Evolutionary conservation across 2,329 filamentous ascomycete species (phyloP), one percentile per base, ranked within the genome.

Genomic region (Knoxdaviesia proteae): DNA sequence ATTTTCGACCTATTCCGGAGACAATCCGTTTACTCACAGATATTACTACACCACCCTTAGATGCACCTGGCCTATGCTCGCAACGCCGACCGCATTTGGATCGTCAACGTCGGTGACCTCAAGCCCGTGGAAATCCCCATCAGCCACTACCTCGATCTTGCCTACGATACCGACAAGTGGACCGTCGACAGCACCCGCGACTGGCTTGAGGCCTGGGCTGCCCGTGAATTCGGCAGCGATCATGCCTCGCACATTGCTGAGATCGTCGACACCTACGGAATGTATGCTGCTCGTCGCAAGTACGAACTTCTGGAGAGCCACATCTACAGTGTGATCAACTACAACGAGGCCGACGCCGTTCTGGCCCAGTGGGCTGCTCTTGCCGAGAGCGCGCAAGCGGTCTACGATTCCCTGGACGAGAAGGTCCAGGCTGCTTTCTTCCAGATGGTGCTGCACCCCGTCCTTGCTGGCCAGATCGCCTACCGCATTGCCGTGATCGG

Each of bases 91-190:
- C 61, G 68, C 11, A 74, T 80, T 47, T 80, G 74, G 75, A 65
- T 79, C 38, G 71, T 77, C 49, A 80, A 80, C 47, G 71, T 79
- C 20, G 75, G 74, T 36, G 75, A 80, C 50, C 62, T 80, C 47
- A 80, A 79, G 56, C 70, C 71, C 1, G 61, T 74, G 4, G 62
- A 80, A 58, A 63, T 80, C 10, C 74, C 76, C 20, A 73, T 80
- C 52, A 72, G 63, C 51, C 75, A 80, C 54, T 80, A 75, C 58
- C 60, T 81, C 47, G 75, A 80, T 48, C 62, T 81, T 46, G 77
- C 74, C 1, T 82, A 81, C 52, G 71, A 81, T 50, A 67, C 70
- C 29, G 57, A 67, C 20, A 53, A 58, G 1, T 78, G 70, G 64
- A 62, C 64, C n/a, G 63, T 68, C 42, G 63, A 70, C 39, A 71